Base-by-base conservation (phyloP, 495 filamentous ascomycete species). In the Entonaema liquescens region DNA sequence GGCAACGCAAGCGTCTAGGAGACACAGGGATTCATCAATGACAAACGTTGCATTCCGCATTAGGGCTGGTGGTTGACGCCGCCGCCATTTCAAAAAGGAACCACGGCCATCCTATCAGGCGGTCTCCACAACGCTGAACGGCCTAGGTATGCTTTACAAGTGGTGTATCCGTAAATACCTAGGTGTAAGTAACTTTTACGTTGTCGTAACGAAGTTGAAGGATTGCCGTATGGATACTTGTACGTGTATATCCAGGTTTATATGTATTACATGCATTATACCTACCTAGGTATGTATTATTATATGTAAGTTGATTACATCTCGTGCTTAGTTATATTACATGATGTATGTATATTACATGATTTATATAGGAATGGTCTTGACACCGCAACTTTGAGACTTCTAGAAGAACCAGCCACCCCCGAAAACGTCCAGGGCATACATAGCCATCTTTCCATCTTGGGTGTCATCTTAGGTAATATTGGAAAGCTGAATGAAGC, bases 61-160 rank as follows among this genome's bases (percentile, higher is more conserved):
- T 69, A 66, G 70, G 64, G 65, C 62, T 68, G 42, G 59, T 61
- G 70, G 50, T 40, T 65, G 62, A 73, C 70, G 70, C 65, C 61
- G 70, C 65, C 65, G 69, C 62, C 59, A 57, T 57, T 61, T 65
- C 47, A 55, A 23, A 47, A 23, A 23, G 49, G 65, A 66, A 73
- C 42, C 56, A 50, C 53, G 61, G 70, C 55, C 68, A 66, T 62
- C 65, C 61, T 73, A 68, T 69, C 70, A 73, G 56, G 17, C 31
- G 5, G 33, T 65, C 49, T 65, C 65, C 70, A 73, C 70, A 40
- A 12, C 49, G 28, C 31, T 33, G 31, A 33, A n/a, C n/a, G n/a
- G n/a, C n/a, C n/a, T n/a, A n/a, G n/a, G n/a, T n/a, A n/a, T n/a
- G n/a, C n/a, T n/a, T n/a, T n/a, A n/a, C n/a, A n/a, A n/a, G n/a